A percentile compares a stretch with the other conserved stretches of the same genome.
Evolutionary conservation across 1,139 yeast species (phyloP).

Genomic region (Zygosaccharomyces sapae): DNA sequence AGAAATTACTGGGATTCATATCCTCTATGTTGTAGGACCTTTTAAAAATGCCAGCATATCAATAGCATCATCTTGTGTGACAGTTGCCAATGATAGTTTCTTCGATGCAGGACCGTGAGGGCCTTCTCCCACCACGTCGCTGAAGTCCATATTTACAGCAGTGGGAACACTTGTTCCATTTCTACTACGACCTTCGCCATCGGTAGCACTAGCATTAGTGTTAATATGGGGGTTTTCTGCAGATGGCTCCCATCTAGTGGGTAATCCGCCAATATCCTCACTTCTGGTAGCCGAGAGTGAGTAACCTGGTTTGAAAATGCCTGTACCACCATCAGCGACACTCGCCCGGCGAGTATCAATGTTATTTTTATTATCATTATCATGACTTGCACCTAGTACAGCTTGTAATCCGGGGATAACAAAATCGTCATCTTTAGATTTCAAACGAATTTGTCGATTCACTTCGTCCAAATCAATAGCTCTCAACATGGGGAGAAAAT

Average conservation of each 20-base stretch:
- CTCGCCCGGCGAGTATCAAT: neutral
- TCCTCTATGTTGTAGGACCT: slow-evolving; percentile 13
- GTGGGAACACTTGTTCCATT: neutral
- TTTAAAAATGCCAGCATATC: slow-evolving; percentile 25
- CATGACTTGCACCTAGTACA: slow-evolving; percentile 21
- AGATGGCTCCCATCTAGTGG: neutral
- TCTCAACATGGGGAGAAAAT: slow-evolving; percentile 29
- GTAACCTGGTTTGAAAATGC: slow-evolving; percentile 13
- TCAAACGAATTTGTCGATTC: slow-evolving; percentile 24
- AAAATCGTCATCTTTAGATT: slow-evolving; percentile 21
- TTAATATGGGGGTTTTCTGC: neutral
- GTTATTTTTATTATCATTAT: slow-evolving; percentile 3
- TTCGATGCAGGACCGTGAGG: slow-evolving; percentile 4
- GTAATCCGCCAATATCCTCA: too few relatives aligned
- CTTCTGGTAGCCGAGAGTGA: slow-evolving; percentile 3
- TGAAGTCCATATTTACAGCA: slow-evolving; percentile 10
- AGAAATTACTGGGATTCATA: neutral
- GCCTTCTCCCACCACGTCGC: slow-evolving; percentile 8
- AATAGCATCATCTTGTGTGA: slow-evolving; percentile 13
- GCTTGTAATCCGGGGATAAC: slow-evolving; percentile 27
- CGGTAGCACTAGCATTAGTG: neutral
- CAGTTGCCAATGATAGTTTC: neutral
- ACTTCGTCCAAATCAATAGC: slow-evolving; percentile 36
- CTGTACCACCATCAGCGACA: neutral
- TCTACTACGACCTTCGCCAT: neutral